phyloP scores from a whole-genome alignment of 2,329 filamentous ascomycete species.

The Sphaceloma murrayae region DNA sequence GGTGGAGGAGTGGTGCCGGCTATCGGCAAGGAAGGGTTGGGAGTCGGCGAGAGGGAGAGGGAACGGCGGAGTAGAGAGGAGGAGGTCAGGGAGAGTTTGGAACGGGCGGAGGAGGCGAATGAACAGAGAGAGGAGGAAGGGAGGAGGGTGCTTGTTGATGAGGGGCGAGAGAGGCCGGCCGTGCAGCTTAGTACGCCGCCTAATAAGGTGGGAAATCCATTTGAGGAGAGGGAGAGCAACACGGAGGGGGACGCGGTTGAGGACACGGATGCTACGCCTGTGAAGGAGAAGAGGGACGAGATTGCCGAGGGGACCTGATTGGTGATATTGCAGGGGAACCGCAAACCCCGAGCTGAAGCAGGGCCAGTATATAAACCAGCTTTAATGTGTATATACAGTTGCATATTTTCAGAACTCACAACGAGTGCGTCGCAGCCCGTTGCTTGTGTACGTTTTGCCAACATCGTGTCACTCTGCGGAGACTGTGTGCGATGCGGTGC shows the following conservation, averaged over 20 bases:
- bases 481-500: too few relatives aligned
- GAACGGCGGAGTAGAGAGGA: conserved; percentile 8
- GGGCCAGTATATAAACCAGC: conserved; percentile 11
- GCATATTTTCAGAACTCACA: too few relatives aligned
- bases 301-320: background rate
- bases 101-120: background rate
- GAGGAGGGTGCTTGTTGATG: background rate
- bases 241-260: conserved; percentile 1
- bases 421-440: too few relatives aligned
- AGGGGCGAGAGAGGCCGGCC: background rate
- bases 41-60: background rate
- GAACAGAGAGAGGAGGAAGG: background rate
- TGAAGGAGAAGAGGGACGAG: conserved; percentile 9
- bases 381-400: conserved; percentile 10
- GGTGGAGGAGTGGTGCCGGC: conserved; percentile 81
- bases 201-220: background rate
- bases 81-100: background rate
- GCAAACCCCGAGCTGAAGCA: background rate
- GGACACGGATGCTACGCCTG: conserved; percentile 7
- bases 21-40: conserved; percentile 20
- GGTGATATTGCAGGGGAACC: background rate
- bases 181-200: conserved; percentile 11
- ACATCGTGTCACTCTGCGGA: too few relatives aligned
- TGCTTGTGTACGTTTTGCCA: too few relatives aligned
- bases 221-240: conserved; percentile 2